These are phyloP conservation scores for Melampsora medusae DNA, from an alignment of 1,284 basidiomycete species.

Conservation along the genomic window DNA sequence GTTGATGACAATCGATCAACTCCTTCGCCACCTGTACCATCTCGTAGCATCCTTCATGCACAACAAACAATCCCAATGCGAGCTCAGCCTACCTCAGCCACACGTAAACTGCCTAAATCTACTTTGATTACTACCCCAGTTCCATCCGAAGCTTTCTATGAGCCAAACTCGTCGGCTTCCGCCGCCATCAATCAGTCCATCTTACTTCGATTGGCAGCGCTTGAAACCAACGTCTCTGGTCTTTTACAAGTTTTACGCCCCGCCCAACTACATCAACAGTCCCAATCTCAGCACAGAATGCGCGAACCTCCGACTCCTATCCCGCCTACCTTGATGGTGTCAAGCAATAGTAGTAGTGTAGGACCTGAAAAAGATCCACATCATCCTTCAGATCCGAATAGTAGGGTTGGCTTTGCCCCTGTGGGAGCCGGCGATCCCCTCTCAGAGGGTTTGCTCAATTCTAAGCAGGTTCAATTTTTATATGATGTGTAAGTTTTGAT, in stretches of 20 bases:
- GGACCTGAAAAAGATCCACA: conserved; percentile 34
- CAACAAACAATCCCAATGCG: not conserved
- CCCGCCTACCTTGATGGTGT: conserved; percentile 20
- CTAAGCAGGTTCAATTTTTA: conserved; percentile 19
- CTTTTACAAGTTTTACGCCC: conserved; percentile 35
- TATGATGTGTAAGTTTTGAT: conserved; percentile 32
- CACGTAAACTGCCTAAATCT: not conserved
- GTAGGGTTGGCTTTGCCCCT: conserved; percentile 7
- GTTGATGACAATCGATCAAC: not conserved
- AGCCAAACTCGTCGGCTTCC: not conserved
- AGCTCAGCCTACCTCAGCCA: too few relatives aligned
- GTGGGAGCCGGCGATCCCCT: conserved; percentile 24
- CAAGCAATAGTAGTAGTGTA: conserved; percentile 9
- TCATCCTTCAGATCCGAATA: conserved; percentile 5
- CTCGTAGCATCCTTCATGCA: not conserved
- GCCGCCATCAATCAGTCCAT: conserved; percentile 9
- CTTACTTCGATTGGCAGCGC: conserved; percentile 29
- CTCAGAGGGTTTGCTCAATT: conserved; percentile 22
- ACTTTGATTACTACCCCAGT: conserved; percentile 20
- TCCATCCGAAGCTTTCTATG: conserved; percentile 7
- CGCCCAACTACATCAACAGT: conserved; percentile 7
- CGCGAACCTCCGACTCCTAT: conserved; percentile 13
- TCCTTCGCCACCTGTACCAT: conserved; percentile 7
- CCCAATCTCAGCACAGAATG: not conserved
- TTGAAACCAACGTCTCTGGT: conserved; percentile 41